phyloP scores from a whole-genome alignment of 139 green algal species.

The Chlamydomonas sp. region DNA sequence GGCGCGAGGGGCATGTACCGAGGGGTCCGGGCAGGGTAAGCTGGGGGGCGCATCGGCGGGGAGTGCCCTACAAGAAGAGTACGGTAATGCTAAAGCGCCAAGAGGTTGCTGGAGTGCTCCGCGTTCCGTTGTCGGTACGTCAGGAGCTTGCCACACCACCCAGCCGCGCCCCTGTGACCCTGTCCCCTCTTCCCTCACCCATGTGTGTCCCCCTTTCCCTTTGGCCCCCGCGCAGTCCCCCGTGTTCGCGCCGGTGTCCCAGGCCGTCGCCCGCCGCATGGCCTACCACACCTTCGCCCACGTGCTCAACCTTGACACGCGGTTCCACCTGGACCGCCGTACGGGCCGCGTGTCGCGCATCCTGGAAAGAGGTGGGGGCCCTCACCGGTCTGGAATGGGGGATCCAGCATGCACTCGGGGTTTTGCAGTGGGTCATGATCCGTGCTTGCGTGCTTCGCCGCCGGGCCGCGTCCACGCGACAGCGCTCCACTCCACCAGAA shows the following conservation, averaged over 20 bases:
- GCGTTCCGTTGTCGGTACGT: constrained; percentile 4
- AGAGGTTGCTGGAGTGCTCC: background rate
- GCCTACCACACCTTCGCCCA: constrained; percentile 86
- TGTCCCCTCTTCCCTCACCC: background rate
- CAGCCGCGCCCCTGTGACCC: background rate
- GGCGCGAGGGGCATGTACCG: background rate
- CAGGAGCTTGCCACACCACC: background rate
- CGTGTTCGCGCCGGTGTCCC: constrained; percentile 11
- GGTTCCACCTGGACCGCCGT: constrained; percentile 88
- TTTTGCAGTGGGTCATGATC: background rate
- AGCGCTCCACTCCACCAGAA: too few species aligned
- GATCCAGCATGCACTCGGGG: background rate
- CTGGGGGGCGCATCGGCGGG: too few species aligned
- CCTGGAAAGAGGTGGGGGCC: constrained; percentile 82
- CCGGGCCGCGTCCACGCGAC: too few species aligned
- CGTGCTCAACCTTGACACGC: constrained; percentile 84
- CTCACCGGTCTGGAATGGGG: background rate
- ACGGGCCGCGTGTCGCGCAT: constrained; percentile 90
- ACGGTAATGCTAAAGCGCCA: background rate
- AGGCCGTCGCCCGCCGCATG: constrained; percentile 71
- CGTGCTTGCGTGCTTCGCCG: background rate
- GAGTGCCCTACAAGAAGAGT: background rate
- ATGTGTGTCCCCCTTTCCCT: background rate
- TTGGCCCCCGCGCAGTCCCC: constrained; percentile 4
- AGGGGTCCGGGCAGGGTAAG: background rate